Base-by-base conservation (phyloP, 495 filamentous ascomycete species). In the Penicillium soppii region DNA sequence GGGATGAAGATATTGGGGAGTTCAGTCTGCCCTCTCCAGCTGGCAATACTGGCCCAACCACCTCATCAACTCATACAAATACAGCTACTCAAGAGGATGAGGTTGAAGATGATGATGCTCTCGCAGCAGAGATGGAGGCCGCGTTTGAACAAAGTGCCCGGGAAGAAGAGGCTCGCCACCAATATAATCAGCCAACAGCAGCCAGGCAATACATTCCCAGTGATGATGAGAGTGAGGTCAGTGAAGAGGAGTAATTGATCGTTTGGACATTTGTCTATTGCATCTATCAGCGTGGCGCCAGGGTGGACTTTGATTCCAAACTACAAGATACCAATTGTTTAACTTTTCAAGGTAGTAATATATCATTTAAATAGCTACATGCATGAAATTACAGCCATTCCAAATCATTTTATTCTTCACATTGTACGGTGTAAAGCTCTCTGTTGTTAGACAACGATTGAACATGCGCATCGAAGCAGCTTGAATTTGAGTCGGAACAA, bases 201-300 rank as follows among this genome's bases (percentile, higher is more conserved):
- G 27, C 60, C n/a, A 56, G 63, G 20, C 65, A 66, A 23, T 76
- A 71, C 48, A 59, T 70, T 22, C 52, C 61, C 16, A 76, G 73
- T 52, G 73, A 76, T 19, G 74, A 78, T 51, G 74, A 78, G 53
- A 78, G 74, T 38, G 74, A 78, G 52, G 69, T 78, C 20, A 78
- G 74, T 30, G 74, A 78, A 50, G 74, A 78, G 52, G 74, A 78
- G 54, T 78, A 52, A 70, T 19, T 42, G 21, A 8, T 26, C 20
- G 41, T 29, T 43, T 23, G 32, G 21, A 4, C 7, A 19, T 41
- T 45, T 49, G 21, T 53, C 15, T 33, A 33, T 49, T 49, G 47
- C 47, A 49, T 49, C 33, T 40, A 49, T 41, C 35, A 48, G 47
- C 47, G 47, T 49, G 47, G 47, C 47, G 47, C 47, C 37, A 16